phyloP scores from a whole-genome alignment of 2,329 filamentous ascomycete species.

The Aspergillus pseudotamarii region DNA sequence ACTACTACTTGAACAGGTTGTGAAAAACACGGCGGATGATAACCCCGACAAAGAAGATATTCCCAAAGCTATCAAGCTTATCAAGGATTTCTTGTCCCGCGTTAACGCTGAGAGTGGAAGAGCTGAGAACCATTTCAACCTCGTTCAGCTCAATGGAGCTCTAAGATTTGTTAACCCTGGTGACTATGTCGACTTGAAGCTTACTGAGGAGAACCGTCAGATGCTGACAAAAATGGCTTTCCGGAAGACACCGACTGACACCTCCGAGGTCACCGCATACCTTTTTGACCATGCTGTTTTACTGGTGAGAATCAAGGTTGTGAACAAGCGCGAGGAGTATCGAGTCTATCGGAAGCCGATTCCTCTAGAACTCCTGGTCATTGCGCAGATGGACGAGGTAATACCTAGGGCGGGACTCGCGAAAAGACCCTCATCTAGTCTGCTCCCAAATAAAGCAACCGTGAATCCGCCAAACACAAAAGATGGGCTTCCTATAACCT shows the following conservation, averaged over 20 bases:
- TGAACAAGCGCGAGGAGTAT: constrained; percentile 90
- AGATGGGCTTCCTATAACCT: constrained; percentile 92
- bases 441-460: constrained; percentile 65
- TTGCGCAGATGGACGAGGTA: constrained; percentile 96
- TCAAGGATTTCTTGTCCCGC: constrained; percentile 81
- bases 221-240: constrained; percentile 91
- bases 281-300: constrained; percentile 95
- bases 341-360: constrained; percentile 96
- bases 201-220: constrained; percentile 91
- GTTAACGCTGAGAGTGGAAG: constrained; percentile 97
- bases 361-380: constrained; percentile 86
- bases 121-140: constrained; percentile 95
- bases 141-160: constrained; percentile 87
- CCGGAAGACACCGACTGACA: constrained; percentile 89
- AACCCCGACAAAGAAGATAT: constrained; percentile 91
- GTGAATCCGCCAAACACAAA: constrained; percentile 55
- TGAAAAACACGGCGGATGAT: constrained; percentile 87
- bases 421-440: constrained; percentile 85
- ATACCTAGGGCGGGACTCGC: constrained; percentile 77
- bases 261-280: constrained; percentile 88
- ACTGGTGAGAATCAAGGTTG: constrained; percentile 85
- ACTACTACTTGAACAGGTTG: constrained; percentile 83
- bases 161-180: constrained; percentile 80
- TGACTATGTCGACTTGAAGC: constrained; percentile 88
- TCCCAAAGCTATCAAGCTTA: constrained; percentile 82